Conservation (phyloP, 2,329 filamentous ascomycete species). For the Ceratocystis lukuohia region DNA sequence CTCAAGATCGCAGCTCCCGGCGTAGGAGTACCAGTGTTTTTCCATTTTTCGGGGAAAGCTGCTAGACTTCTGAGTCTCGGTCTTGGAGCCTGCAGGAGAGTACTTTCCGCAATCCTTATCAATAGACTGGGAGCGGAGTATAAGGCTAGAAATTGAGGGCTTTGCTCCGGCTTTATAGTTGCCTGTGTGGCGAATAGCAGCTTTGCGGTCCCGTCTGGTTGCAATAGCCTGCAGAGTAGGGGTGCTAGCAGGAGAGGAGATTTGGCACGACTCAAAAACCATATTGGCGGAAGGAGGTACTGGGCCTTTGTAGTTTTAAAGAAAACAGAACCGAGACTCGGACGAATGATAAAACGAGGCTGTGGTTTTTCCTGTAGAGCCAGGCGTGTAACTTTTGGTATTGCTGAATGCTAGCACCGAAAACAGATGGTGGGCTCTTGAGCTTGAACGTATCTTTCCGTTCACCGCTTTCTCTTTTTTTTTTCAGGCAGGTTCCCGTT, state of each 20-base stretch:
- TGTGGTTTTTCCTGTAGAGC: too few species aligned
- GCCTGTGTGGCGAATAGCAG: not conserved
- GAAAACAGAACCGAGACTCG: not conserved
- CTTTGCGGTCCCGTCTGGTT: constrained; percentile 12
- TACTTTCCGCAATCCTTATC: not conserved
- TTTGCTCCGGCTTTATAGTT: not conserved
- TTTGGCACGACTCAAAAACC: not conserved
- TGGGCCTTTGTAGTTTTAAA: constrained; percentile 3
- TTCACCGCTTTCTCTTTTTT: constrained; percentile 10
- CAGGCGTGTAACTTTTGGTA: not conserved
- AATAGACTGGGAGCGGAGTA: not conserved
- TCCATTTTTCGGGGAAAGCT: constrained; percentile 4
- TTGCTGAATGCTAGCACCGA: not conserved
- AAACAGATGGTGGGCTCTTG: not conserved
- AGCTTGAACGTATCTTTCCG: not conserved
- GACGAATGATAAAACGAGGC: too few species aligned
- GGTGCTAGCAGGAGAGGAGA: not conserved
- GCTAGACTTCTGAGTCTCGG: not conserved
- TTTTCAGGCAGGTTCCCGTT: constrained; percentile 1
- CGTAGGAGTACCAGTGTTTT: constrained; percentile 10
- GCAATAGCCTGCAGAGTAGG: not conserved
- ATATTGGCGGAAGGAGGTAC: not conserved
- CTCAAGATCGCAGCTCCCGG: not conserved
- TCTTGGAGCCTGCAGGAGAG: not conserved
- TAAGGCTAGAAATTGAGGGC: not conserved